phyloP scores from a whole-genome alignment of 768 basidiomycete species.

The Tephrocybe sp. region DNA sequence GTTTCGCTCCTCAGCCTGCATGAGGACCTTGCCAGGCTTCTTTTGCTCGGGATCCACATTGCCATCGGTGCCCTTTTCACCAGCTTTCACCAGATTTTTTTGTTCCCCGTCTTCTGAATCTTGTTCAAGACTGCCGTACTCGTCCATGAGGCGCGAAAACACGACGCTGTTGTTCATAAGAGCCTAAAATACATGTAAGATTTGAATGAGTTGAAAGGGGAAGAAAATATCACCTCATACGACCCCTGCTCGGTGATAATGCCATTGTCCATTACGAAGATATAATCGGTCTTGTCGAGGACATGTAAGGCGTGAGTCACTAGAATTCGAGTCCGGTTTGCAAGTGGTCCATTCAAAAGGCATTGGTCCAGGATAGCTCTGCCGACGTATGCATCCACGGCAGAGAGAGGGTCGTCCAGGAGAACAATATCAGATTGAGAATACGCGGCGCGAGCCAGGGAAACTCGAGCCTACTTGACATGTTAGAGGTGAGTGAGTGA shows the following conservation, averaged over 20 bases:
- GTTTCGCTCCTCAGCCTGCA: constrained; percentile 56
- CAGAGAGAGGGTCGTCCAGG: constrained; percentile 79
- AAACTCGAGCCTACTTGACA: constrained; percentile 56
- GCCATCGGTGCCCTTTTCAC: constrained; percentile 2
- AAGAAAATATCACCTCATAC: constrained; percentile 37
- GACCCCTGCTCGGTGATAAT: constrained; percentile 61
- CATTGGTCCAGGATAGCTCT: constrained; percentile 63
- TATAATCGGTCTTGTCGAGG: constrained; percentile 56
- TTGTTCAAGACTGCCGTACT: constrained; percentile 45
- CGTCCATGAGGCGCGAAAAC: constrained; percentile 52
- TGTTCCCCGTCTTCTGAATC: constrained; percentile 28
- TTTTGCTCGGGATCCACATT: constrained; percentile 14
- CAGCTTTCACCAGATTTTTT: constrained; percentile 7
- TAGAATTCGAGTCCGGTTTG: constrained; percentile 53
- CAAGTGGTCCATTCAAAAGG: constrained; percentile 49
- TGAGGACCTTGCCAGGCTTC: constrained; percentile 30
- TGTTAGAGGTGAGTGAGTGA: not conserved
- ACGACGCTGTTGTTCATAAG: constrained; percentile 40
- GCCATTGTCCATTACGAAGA: constrained; percentile 61
- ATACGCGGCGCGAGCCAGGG: constrained; percentile 78
- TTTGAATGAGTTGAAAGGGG: not conserved
- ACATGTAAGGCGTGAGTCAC: constrained; percentile 61
- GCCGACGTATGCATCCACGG: constrained; percentile 76
- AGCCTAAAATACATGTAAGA: constrained; percentile 27
- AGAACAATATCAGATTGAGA: constrained; percentile 70